Evolutionary conservation across 2,329 filamentous ascomycete genomes (phyloP), one percentile per base, ranked within the genome.

Genomic region (Pseudogymnoascus sp.): DNA sequence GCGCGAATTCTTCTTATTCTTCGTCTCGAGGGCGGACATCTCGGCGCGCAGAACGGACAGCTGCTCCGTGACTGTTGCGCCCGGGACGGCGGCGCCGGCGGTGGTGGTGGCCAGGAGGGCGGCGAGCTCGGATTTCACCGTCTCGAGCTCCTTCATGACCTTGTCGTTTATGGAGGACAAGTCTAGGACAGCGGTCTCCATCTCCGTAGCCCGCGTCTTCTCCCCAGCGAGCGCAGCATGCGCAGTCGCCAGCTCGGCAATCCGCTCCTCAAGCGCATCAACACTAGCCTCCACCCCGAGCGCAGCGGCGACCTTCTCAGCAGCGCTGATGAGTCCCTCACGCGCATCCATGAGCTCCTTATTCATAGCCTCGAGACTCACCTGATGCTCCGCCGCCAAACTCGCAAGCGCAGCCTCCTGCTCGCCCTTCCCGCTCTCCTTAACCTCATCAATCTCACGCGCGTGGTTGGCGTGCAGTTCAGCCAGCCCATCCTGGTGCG

Each of bases 1-100:
- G 20, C 91, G 86, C 41, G 90, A 89, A 74, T 94, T 95, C 81
- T 96, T 97, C 77, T 91, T 87, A 79, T 95, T 96, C 75, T 81
- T 81, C 41, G 73, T 78, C 68, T 87, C 82, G 20, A 88, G 75
- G 43, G 87, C 83, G 6, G 71, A 69, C 74, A 88, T 84, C 71
- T 85, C 85, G 71, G 84, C 84, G 73, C 86, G 86, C 65, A 93
- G 77, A 4, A 82, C 80, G 25, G 80, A 75, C 20, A 87, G 71
- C 68, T 86, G 82, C 58, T 85, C 82, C 1, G 75, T 71, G 30
- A 86, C 73, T 2, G 79, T 78, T 2, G 75, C 73, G 68, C 74
- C 76, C 6, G 41, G 41, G 12, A 75, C 58, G 61, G 72, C 74
- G 9, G 78, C 74, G 14, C 75, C 75, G 38, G 83, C 79, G 64